phyloP scores from a whole-genome alignment of 2,329 filamentous ascomycete genomes.

The Cyanodermella asteris region DNA sequence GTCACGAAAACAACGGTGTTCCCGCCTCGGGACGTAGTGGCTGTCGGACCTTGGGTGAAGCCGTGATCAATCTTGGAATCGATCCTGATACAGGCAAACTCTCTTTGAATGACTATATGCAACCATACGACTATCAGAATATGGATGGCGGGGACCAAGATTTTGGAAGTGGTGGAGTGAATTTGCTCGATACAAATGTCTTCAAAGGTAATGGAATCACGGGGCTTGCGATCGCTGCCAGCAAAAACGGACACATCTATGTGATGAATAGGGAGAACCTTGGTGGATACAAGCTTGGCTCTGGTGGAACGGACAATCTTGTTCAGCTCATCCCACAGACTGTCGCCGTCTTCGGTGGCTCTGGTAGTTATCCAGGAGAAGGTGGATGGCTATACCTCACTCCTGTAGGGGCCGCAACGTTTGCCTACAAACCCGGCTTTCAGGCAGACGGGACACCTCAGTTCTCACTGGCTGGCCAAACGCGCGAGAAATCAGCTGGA shows the following conservation, averaged over 20 bases:
- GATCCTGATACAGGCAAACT: slow-evolving; percentile 20
- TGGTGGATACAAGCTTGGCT: slow-evolving; percentile 19
- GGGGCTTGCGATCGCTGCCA: slow-evolving; percentile 28
- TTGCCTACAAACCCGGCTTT: slow-evolving; percentile 15
- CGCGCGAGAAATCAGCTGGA: slow-evolving; percentile 12
- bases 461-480: slow-evolving; percentile 14
- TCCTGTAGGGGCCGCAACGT: slow-evolving; percentile 11
- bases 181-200: slow-evolving; percentile 21
- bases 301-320: slow-evolving; percentile 15
- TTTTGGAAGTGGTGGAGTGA: slow-evolving; percentile 21
- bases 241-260: slow-evolving; percentile 27
- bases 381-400: slow-evolving; percentile 23
- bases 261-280: slow-evolving; percentile 20
- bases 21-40: slow-evolving; percentile 11
- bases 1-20: slow-evolving; percentile 11
- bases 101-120: slow-evolving; percentile 29
- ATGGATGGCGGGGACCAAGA: slow-evolving; percentile 30
- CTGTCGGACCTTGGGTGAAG: slow-evolving; percentile 11
- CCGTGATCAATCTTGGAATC: slow-evolving; percentile 5
- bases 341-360: slow-evolving; percentile 16
- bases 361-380: slow-evolving; percentile 20
- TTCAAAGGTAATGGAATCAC: slow-evolving; percentile 22
- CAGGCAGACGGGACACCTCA: slow-evolving; percentile 12
- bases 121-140: slow-evolving; percentile 29
- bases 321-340: slow-evolving; percentile 16